These are phyloP conservation scores for Sicyos edulis DNA, from an alignment of 306 rosid species.

Conservation along the genomic window DNA sequence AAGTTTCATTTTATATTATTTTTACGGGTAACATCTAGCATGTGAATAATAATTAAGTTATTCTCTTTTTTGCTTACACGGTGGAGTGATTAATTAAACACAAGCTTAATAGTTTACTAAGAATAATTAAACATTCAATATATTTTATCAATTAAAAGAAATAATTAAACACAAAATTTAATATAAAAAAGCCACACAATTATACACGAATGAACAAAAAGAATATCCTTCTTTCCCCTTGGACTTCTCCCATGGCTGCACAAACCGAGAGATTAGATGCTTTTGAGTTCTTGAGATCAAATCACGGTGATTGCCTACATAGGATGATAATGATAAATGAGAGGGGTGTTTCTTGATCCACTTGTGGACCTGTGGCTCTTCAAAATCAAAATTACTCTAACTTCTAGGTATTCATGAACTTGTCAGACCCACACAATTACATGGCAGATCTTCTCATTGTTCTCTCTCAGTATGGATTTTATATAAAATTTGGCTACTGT, in stretches of 20 bases:
- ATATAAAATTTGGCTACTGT: conserved; percentile 12
- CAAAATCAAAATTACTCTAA: background rate
- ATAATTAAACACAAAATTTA: background rate
- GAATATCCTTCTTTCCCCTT: background rate
- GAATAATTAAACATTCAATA: background rate
- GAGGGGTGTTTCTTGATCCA: background rate
- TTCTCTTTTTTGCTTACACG: too few relatives aligned
- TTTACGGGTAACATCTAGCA: background rate
- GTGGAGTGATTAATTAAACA: background rate
- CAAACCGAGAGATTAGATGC: background rate
- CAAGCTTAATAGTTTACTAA: background rate
- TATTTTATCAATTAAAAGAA: background rate
- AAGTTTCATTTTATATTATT: background rate
- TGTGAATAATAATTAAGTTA: background rate
- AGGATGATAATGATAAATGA: background rate
- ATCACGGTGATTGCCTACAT: background rate
- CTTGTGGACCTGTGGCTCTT: background rate
- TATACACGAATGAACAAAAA: background rate
- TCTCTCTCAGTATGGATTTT: background rate
- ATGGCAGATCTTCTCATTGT: background rate
- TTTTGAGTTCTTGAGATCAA: background rate
- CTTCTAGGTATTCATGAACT: background rate
- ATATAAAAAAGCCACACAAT: background rate
- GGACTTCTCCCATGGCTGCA: background rate
- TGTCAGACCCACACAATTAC: background rate